Conservation (phyloP, 352 stramenopile genomes). For the Lagenidium giganteum region DNA sequence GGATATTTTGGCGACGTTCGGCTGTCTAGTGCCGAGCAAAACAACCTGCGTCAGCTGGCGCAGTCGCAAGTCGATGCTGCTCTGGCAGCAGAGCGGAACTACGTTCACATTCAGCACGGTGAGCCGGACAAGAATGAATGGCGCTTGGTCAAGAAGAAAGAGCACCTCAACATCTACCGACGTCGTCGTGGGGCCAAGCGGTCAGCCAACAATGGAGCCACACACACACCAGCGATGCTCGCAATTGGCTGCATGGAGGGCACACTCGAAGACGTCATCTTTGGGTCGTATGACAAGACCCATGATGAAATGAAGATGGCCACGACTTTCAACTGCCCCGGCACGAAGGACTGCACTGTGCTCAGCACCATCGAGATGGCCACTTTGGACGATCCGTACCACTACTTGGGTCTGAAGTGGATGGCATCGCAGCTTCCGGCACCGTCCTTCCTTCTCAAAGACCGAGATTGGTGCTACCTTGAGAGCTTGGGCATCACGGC, state of each 20-base stretch:
- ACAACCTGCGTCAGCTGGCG: conserved; percentile 25
- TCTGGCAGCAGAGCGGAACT: conserved; percentile 21
- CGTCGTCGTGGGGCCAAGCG: conserved; percentile 20
- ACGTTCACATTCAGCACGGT: conserved; percentile 5
- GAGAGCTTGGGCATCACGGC: conserved; percentile 38
- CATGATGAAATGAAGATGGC: conserved; percentile 37
- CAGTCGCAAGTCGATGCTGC: conserved; percentile 23
- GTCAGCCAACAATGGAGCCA: conserved; percentile 14
- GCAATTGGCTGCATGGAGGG: conserved; percentile 33
- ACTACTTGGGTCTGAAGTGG: conserved; percentile 55
- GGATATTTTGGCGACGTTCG: conserved; percentile 13
- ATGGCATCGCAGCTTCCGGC: conserved; percentile 32
- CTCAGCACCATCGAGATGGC: conserved; percentile 35
- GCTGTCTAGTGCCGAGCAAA: conserved; percentile 17
- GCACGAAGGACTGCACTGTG: conserved; percentile 28
- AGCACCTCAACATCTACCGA: conserved; percentile 36
- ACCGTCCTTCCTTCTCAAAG: conserved; percentile 13
- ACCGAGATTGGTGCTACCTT: conserved; percentile 29
- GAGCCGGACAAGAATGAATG: conserved; percentile 29
- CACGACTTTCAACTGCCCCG: conserved; percentile 24
- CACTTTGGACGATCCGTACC: conserved; percentile 30
- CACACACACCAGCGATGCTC: conserved; percentile 30
- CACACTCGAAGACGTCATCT: conserved; percentile 45
- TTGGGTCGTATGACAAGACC: conserved; percentile 33
- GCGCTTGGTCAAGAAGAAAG: conserved; percentile 31